Base-by-base conservation (phyloP, 805 yeast species). In the Candida boleticola region DNA sequence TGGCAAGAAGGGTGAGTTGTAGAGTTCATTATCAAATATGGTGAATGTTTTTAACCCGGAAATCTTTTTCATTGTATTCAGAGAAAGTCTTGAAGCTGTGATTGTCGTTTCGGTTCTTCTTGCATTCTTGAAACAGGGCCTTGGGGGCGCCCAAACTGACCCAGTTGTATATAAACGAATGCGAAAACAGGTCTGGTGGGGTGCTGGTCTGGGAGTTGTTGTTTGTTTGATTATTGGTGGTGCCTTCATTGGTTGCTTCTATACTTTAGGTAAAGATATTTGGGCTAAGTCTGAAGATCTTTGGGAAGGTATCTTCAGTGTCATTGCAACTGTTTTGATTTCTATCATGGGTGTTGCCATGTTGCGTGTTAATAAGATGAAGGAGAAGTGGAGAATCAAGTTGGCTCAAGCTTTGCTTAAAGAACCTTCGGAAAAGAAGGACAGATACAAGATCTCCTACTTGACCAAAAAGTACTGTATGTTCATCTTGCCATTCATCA, bases 281-380 rank as follows among this genome's bases (percentile, higher is more conserved):
- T 89, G 95, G 84, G 75, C 89, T 40, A 60, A 66, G n/a, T 80
- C 95, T 7, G 97, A 89, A 61, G 97, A 90, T 60, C 64, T 89
- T 43, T 89, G 97, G 97, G 97, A 90, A 74, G 97, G 97, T 69
- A 74, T 87, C 43, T 88, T 89, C 61, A 85, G 93, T 64, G 67
- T 89, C 53, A 81, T 89, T 60, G 97, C 97, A 3, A 78, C 95
- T 0, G 70, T 85, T 39, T 78, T 89, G 80, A 89, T 89, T 58
- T 78, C 96, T 6, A 53, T 84, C 53, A 89, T 89, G 96, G 97
- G 97, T 58, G 76, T 90, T 53, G 95, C 96, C 42, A 86, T 89
- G 96, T 75, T 89, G 57, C 79, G 97, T 66, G 76, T 89, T 63
- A 89, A 89, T 73, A 89, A 89, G 72, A 86, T 89, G 95, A 89